These are phyloP conservation scores for Silene vulgaris DNA, from an alignment of 179 eudicot genomes.

Conservation along the genomic window DNA sequence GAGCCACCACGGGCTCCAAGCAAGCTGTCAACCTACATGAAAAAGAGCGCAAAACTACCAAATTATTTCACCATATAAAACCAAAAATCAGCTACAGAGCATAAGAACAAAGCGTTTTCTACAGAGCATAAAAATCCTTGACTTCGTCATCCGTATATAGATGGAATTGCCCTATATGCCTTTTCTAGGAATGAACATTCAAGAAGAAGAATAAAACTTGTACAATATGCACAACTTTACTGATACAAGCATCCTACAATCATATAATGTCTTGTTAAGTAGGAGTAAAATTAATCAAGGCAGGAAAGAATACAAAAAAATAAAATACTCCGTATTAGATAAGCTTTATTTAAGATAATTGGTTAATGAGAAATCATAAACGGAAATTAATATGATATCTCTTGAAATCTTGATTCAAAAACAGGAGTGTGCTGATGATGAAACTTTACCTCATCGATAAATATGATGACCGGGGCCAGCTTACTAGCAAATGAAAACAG, in stretches of 20 bases:
- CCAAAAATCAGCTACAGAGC: not conserved
- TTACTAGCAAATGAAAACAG: conserved; percentile 97
- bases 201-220: not conserved
- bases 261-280: not conserved
- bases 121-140: not conserved
- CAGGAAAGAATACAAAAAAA: not conserved
- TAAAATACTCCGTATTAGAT: too few species aligned
- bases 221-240: not conserved
- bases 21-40: conserved; percentile 82
- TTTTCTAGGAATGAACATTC: too few species aligned
- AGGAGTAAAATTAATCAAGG: not conserved
- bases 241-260: not conserved
- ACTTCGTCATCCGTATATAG: not conserved
- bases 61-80: not conserved
- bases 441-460: conserved; percentile 88
- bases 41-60: not conserved
- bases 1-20: conserved; percentile 99
- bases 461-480: conserved; percentile 93
- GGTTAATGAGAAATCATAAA: not conserved
- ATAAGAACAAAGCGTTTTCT: not conserved
- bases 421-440: not conserved
- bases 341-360: not conserved
- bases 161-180: too few species aligned
- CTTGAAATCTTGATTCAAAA: not conserved
- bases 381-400: not conserved